Conservation (phyloP, 2,329 filamentous ascomycete genomes). For the Penicillium sp. region DNA sequence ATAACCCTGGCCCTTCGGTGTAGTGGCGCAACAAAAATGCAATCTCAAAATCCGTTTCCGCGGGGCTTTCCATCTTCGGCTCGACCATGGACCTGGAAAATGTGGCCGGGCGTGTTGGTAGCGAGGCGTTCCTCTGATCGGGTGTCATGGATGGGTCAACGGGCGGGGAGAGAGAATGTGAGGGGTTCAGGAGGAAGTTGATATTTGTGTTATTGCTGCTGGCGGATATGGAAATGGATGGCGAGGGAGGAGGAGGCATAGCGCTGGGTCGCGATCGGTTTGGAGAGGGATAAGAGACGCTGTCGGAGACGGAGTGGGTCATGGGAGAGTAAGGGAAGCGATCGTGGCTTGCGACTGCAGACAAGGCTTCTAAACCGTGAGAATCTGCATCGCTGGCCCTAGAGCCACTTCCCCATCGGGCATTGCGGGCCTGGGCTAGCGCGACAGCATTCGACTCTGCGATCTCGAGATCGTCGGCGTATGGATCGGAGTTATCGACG, state of each 20-base stretch:
- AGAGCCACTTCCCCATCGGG: constrained; percentile 37
- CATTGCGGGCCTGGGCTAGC: constrained; percentile 31
- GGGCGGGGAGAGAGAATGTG: constrained; percentile 45
- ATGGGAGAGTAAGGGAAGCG: constrained; percentile 34
- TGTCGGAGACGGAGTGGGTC: constrained; percentile 31
- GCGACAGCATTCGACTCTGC: constrained; percentile 34
- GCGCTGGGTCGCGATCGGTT: constrained; percentile 36
- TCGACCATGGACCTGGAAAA: constrained; percentile 23
- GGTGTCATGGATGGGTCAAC: constrained; percentile 45
- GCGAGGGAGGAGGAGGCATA: constrained; percentile 42
- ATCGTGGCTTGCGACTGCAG: constrained; percentile 52
- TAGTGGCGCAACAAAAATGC: constrained; percentile 64
- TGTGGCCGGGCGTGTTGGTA: constrained; percentile 28
- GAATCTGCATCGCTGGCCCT: constrained; percentile 40
- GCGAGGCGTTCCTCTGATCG: constrained; percentile 34
- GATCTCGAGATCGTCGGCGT: constrained; percentile 53
- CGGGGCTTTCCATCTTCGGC: constrained; percentile 29
- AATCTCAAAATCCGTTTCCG: constrained; percentile 56
- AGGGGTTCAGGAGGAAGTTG: constrained; percentile 59
- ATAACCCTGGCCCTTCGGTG: constrained; percentile 61
- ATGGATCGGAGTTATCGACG: constrained; percentile 63
- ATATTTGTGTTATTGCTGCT: constrained; percentile 47
- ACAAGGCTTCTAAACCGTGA: constrained; percentile 58
- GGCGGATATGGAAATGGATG: constrained; percentile 48
- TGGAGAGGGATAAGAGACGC: constrained; percentile 33